Percentiles rank a stretch among this genome's conserved stretches.
Conservation (phyloP, 2,329 filamentous ascomycete genomes). For the Talaromyces verruculosus region DNA sequence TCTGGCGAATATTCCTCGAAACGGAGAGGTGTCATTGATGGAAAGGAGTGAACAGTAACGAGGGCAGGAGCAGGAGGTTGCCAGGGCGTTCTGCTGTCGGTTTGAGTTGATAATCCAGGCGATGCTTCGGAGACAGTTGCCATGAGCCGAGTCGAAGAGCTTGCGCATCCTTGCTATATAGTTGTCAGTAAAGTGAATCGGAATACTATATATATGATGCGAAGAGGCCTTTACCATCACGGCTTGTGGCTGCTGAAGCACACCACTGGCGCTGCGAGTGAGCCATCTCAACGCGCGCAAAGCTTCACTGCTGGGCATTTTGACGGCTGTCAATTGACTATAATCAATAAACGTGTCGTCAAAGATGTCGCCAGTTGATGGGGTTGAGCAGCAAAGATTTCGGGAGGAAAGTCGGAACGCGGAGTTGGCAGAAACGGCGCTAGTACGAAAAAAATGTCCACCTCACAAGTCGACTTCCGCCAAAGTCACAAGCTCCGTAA, state of each 20-base stretch:
- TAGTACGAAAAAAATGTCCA: slow-evolving; percentile 39
- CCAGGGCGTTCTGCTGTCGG: slow-evolving; percentile 33
- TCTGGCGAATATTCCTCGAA: slow-evolving; percentile 76
- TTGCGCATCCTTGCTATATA: slow-evolving; percentile 44
- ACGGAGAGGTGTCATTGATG: slow-evolving; percentile 76
- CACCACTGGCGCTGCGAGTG: slow-evolving; percentile 37
- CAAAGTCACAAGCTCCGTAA: slow-evolving; percentile 14
- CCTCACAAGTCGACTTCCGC: slow-evolving; percentile 23
- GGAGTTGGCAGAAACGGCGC: slow-evolving; percentile 30
- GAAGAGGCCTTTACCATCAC: slow-evolving; percentile 34
- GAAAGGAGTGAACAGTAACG: slow-evolving; percentile 87
- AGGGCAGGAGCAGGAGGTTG: slow-evolving; percentile 62
- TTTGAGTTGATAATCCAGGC: slow-evolving; percentile 23
- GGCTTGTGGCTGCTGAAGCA: slow-evolving; percentile 36
- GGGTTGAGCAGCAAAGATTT: background rate
- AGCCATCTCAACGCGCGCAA: slow-evolving; percentile 41
- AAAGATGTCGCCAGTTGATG: background rate
- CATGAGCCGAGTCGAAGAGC: slow-evolving; percentile 47
- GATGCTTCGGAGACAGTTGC: slow-evolving; percentile 42
- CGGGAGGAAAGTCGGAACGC: slow-evolving; percentile 29
- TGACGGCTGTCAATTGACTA: slow-evolving; percentile 20
- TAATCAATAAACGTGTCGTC: background rate
- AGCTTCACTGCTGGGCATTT: slow-evolving; percentile 40
- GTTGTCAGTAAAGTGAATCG: background rate
- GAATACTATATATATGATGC: background rate